These are phyloP conservation scores for Pleurotus citrinopileatus DNA, from an alignment of 768 basidiomycete species.

Conservation along the genomic window DNA sequence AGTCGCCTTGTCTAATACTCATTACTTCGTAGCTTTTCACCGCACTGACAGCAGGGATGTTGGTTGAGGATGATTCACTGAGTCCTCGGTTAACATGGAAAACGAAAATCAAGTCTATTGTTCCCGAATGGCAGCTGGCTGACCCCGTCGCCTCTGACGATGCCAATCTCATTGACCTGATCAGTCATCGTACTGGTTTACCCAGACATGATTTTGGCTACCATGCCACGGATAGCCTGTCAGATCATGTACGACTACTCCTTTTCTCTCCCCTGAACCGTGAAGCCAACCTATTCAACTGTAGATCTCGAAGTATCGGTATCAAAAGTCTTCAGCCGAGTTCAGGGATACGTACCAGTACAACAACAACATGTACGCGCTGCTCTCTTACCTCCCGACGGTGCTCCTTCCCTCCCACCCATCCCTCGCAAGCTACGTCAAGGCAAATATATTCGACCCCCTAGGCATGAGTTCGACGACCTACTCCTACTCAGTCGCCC, in stretches of 20 bases:
- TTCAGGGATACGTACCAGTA: slow-evolving; percentile 25
- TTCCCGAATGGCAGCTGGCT: slow-evolving; percentile 23
- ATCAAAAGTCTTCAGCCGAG: slow-evolving; percentile 20
- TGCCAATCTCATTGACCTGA: slow-evolving; percentile 21
- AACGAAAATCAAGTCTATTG: slow-evolving; percentile 19
- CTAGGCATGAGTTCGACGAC: slow-evolving; percentile 25
- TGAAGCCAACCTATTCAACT: not conserved
- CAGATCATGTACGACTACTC: slow-evolving; percentile 16
- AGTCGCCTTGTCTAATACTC: not conserved
- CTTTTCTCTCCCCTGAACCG: not conserved
- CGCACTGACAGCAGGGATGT: slow-evolving; percentile 21
- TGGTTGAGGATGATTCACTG: slow-evolving; percentile 24
- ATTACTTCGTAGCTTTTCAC: slow-evolving; percentile 20
- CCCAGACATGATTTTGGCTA: slow-evolving; percentile 22
- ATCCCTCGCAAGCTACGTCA: slow-evolving; percentile 24
- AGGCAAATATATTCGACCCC: slow-evolving; percentile 23
- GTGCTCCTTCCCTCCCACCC: slow-evolving; percentile 14
- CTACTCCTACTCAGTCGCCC: slow-evolving; percentile 23
- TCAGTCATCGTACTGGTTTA: slow-evolving; percentile 25
- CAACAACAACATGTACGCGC: slow-evolving; percentile 25
- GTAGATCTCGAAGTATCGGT: slow-evolving; percentile 17
- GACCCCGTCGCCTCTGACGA: slow-evolving; percentile 21
- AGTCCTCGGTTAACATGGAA: slow-evolving; percentile 24
- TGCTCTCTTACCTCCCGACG: slow-evolving; percentile 21
- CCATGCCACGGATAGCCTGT: slow-evolving; percentile 6